Evolutionary conservation across 1,139 yeast genomes (phyloP).

Genomic region (Candida labiduridarum): DNA sequence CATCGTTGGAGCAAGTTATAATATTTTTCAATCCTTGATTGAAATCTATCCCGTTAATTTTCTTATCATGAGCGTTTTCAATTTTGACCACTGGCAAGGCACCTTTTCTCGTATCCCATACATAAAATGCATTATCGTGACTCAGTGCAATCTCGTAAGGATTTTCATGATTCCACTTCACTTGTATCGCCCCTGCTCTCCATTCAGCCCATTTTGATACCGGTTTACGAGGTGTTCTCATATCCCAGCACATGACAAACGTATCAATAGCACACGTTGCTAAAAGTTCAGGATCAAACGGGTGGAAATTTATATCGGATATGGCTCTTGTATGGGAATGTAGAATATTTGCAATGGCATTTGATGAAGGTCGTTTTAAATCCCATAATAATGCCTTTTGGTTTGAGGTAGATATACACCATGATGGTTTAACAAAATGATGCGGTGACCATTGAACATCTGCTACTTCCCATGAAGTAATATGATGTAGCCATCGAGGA

Average conservation of each 20-base stretch:
- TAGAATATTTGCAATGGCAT: constrained; percentile 82
- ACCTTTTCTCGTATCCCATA: constrained; percentile 90
- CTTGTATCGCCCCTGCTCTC: constrained; percentile 94
- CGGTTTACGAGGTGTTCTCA: constrained; percentile 75
- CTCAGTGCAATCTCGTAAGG: constrained; percentile 80
- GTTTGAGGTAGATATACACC: constrained; percentile 93
- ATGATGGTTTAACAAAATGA: constrained; percentile 75
- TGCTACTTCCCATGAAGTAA: constrained; percentile 97
- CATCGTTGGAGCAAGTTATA: constrained; percentile 84
- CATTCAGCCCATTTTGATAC: constrained; percentile 84
- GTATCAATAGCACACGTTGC: constrained; percentile 96
- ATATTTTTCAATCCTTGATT: constrained; percentile 60
- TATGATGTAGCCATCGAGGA: constrained; percentile 90
- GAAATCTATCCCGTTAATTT: constrained; percentile 89
- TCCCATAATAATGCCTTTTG: constrained; percentile 97
- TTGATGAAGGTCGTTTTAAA: constrained; percentile 68
- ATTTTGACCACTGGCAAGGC: constrained; percentile 71
- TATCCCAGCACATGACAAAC: constrained; percentile 86
- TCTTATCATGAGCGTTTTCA: constrained; percentile 70
- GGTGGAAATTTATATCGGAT: constrained; percentile 93
- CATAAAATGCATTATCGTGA: constrained; percentile 75
- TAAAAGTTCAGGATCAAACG: constrained; percentile 80
- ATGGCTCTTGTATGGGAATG: constrained; percentile 93
- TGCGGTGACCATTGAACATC: constrained; percentile 97
- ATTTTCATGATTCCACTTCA: constrained; percentile 85